Evolutionary conservation across 208 protist genomes (phyloP).

Genomic region (Leishmania gerbilli): DNA sequence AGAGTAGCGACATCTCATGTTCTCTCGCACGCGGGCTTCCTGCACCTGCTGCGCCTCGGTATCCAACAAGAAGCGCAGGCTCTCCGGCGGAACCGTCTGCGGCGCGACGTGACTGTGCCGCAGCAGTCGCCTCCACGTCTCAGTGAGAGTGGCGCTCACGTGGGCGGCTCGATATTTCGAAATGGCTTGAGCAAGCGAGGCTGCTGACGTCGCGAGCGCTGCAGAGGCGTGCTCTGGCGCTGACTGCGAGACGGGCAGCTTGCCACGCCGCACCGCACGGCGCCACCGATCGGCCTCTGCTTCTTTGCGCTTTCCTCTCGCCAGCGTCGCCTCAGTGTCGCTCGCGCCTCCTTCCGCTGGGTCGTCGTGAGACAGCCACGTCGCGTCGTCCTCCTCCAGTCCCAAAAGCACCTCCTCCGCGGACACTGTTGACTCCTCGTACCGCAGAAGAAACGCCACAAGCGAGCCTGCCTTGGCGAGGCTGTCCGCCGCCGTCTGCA

Average conservation of each 20-base stretch:
- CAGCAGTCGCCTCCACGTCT: slow-evolving; percentile 34
- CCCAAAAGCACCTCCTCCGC: slow-evolving; percentile 34
- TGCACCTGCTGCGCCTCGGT: slow-evolving; percentile 37
- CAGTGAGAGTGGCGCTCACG: slow-evolving; percentile 16
- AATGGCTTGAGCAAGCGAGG: slow-evolving; percentile 16
- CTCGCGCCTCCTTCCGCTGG: background rate
- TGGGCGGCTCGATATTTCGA: slow-evolving; percentile 23
- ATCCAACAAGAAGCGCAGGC: slow-evolving; percentile 34
- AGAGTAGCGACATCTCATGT: slow-evolving; percentile 65
- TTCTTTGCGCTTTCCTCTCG: background rate
- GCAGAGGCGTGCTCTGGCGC: background rate
- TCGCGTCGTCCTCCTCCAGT: slow-evolving; percentile 57
- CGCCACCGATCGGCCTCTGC: slow-evolving; percentile 25
- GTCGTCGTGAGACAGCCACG: slow-evolving; percentile 30
- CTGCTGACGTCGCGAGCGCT: slow-evolving; percentile 11
- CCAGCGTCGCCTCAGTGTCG: background rate
- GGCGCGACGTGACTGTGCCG: slow-evolving; percentile 22
- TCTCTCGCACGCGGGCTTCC: slow-evolving; percentile 46
- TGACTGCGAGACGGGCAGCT: slow-evolving; percentile 8
- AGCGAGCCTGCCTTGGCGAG: slow-evolving; percentile 42
- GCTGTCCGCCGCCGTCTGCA: slow-evolving; percentile 22
- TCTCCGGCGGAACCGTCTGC: slow-evolving; percentile 19
- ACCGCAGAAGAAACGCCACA: slow-evolving; percentile 45
- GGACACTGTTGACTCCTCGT: slow-evolving; percentile 22
- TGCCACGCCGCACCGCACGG: slow-evolving; percentile 26